Percentiles rank a stretch among this genome's conserved stretches.
These are phyloP conservation scores for Ophiosphaerella herpotricha DNA, from an alignment of 2,329 filamentous ascomycete species.

Conservation along the genomic window DNA sequence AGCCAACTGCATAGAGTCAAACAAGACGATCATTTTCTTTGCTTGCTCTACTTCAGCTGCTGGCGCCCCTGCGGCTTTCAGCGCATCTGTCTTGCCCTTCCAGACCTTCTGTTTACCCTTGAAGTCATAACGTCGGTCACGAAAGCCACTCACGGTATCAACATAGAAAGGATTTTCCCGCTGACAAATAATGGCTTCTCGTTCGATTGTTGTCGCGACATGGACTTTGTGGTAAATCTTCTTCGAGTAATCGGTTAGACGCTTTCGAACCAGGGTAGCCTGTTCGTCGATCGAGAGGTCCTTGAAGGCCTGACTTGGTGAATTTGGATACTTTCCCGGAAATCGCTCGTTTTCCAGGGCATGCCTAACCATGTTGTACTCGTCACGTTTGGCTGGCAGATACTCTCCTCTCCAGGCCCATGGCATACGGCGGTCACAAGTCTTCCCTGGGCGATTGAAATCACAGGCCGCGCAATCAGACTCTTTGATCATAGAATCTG, in stretches of 20 bases:
- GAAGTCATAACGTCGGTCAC: conserved; percentile 97
- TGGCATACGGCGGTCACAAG: conserved; percentile 89
- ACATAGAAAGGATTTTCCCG: conserved; percentile 98
- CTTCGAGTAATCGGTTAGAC: conserved; percentile 89
- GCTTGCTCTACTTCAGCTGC: conserved; percentile 82
- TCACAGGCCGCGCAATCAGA: conserved; percentile 96
- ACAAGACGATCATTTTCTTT: conserved; percentile 98
- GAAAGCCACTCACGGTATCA: conserved; percentile 91
- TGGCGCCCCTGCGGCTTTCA: conserved; percentile 81
- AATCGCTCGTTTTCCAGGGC: conserved; percentile 92
- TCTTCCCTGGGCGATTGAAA: conserved; percentile 97
- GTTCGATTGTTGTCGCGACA: conserved; percentile 87
- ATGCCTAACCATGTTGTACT: conserved; percentile 98
- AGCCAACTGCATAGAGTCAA: conserved; percentile 92
- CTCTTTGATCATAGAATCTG: conserved; percentile 98
- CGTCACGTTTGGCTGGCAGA: conserved; percentile 90
- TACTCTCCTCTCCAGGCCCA: conserved; percentile 99
- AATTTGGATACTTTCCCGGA: conserved; percentile 75
- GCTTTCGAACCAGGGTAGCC: conserved; percentile 77
- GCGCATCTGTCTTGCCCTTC: conserved; percentile 91
- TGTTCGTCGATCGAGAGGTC: conserved; percentile 84
- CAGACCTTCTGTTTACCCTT: conserved; percentile 98
- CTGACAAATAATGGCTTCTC: conserved; percentile 97
- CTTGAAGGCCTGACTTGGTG: conserved; percentile 74
- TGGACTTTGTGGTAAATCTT: conserved; percentile 99